Conservation (phyloP, 2,329 filamentous ascomycete genomes). For the Acrodontium crateriforme region DNA sequence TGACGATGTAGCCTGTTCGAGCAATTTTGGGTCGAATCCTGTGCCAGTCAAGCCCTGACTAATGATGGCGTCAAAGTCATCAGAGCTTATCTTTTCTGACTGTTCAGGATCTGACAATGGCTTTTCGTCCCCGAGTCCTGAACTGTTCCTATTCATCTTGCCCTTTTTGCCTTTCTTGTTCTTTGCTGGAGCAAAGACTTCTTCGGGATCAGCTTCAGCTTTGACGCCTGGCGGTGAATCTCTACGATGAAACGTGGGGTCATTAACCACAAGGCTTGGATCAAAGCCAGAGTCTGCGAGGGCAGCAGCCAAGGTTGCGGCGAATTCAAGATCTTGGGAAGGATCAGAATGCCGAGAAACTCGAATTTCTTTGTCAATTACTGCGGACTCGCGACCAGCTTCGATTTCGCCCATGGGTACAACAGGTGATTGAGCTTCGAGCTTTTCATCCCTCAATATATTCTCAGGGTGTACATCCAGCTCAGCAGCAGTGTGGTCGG, state of each 20-base stretch:
- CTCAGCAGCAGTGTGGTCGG: background rate
- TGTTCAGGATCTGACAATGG: background rate
- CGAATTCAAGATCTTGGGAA: conserved; percentile 30
- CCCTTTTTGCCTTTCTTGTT: conserved; percentile 21
- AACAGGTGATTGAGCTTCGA: no score
- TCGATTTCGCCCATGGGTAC: no score
- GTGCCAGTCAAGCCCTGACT: conserved; percentile 21
- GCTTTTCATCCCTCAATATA: no score
- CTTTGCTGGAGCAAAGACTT: conserved; percentile 12
- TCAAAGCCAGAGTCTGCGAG: conserved; percentile 34
- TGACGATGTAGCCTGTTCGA: conserved; percentile 24
- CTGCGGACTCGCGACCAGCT: no score
- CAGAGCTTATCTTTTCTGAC: conserved; percentile 4
- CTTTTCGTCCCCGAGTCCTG: background rate
- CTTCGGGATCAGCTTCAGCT: conserved; percentile 22
- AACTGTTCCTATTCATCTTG: background rate
- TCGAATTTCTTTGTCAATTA: no score
- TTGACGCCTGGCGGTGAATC: conserved; percentile 19
- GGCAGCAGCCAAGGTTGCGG: conserved; percentile 33
- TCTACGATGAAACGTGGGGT: conserved; percentile 24
- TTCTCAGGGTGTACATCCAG: background rate
- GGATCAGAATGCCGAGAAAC: background rate
- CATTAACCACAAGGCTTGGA: conserved; percentile 30
- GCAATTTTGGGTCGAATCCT: conserved; percentile 22
- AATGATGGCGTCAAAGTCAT: conserved; percentile 23